A percentile compares a stretch with the other conserved stretches of the same genome.
Conservation (phyloP, 148 eudicot genomes). For the Suaeda aralocaspica region DNA sequence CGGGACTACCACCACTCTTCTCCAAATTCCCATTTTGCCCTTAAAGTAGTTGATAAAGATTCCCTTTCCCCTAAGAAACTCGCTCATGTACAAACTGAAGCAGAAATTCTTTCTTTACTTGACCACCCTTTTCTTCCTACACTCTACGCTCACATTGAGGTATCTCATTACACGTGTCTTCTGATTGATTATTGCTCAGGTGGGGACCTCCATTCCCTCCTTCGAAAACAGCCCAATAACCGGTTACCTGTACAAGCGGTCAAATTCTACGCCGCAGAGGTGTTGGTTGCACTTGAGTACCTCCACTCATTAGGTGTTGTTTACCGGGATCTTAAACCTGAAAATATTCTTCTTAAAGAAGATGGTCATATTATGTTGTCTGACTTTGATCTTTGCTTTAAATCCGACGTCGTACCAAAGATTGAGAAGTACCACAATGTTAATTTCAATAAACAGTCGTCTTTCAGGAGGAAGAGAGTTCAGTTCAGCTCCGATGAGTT, state of each 20-base stretch:
- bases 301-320: constrained; percentile 61
- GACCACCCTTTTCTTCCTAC: constrained; percentile 88
- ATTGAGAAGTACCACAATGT: constrained; percentile 19
- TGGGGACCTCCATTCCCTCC: constrained; percentile 65
- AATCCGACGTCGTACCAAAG: constrained; percentile 40
- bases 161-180: constrained; percentile 73
- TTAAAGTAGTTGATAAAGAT: constrained; percentile 72
- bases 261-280: constrained; percentile 61
- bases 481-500: constrained; percentile 34
- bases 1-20: constrained; percentile 52
- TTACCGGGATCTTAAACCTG: constrained; percentile 71
- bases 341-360: constrained; percentile 50
- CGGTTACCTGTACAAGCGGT: constrained; percentile 50
- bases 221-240: constrained; percentile 45
- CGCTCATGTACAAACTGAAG: constrained; percentile 59
- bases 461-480: background rate
- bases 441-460: background rate
- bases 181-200: constrained; percentile 72
- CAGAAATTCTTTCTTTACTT: constrained; percentile 45
- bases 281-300: constrained; percentile 65
- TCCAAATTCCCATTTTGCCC: constrained; percentile 43
- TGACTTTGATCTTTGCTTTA: constrained; percentile 71
- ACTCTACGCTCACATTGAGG: constrained; percentile 71
- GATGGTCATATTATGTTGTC: constrained; percentile 80
- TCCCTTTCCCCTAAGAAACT: constrained; percentile 47